These are phyloP conservation scores for Colletotrichum theobromicola DNA, from an alignment of 2,329 filamentous ascomycete genomes.

Conservation along the genomic window DNA sequence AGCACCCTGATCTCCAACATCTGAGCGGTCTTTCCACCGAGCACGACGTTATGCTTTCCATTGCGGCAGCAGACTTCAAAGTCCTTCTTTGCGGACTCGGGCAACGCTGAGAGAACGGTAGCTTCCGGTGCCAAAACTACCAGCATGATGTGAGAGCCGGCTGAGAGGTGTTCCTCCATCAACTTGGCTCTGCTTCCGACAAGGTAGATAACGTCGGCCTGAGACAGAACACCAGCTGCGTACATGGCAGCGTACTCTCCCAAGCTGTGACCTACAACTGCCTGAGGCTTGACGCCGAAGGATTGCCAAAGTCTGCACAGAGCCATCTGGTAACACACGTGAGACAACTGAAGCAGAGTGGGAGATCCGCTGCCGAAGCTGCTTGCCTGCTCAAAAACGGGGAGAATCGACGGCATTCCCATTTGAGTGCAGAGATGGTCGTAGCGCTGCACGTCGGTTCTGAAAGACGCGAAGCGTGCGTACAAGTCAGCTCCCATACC, in stretches of 20 bases:
- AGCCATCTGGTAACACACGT: constrained; percentile 61
- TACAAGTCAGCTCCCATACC: constrained; percentile 56
- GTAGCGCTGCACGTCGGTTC: constrained; percentile 60
- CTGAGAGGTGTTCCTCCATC: constrained; percentile 66
- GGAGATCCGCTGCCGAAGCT: not conserved
- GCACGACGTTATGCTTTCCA: constrained; percentile 73
- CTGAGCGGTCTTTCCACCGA: constrained; percentile 51
- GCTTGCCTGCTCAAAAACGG: constrained; percentile 46
- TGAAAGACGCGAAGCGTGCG: constrained; percentile 50
- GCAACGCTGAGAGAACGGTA: constrained; percentile 58
- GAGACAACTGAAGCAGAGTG: constrained; percentile 56
- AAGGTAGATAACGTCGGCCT: constrained; percentile 72
- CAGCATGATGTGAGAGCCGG: constrained; percentile 67
- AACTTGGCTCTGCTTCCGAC: constrained; percentile 71
- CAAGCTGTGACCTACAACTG: constrained; percentile 66
- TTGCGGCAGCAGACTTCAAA: constrained; percentile 74
- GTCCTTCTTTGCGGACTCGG: constrained; percentile 31
- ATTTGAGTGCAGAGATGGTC: constrained; percentile 54
- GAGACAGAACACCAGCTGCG: constrained; percentile 72
- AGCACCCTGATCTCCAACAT: constrained; percentile 47
- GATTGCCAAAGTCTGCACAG: constrained; percentile 59
- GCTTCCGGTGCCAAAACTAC: constrained; percentile 53
- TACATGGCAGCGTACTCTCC: constrained; percentile 78
- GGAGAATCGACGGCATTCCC: constrained; percentile 61
- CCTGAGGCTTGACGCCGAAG: constrained; percentile 59